Evolutionary conservation across 805 yeast species (phyloP), one percentile per base, ranked within the genome.

Genomic region (Saccharomycodes ludwigii): DNA sequence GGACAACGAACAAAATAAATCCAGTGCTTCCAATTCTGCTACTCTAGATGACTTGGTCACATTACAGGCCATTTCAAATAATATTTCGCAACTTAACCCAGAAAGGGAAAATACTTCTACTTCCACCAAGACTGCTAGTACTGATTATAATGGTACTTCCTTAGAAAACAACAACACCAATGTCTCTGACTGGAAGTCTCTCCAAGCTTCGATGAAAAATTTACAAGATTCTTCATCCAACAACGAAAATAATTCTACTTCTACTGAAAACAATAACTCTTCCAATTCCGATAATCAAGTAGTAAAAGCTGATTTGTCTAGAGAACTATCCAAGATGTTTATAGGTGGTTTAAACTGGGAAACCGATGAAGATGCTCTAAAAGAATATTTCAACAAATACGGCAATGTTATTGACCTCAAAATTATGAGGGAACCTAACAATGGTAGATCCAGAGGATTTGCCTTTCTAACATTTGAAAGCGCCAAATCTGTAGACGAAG

Each of bases 271-370:
- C 39, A 38, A 21, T 32, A 33, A 21, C n/a, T n/a, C n/a, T n/a
- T n/a, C n/a, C n/a, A n/a, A n/a, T n/a, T n/a, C n/a, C n/a, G n/a
- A n/a, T n/a, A n/a, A n/a, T n/a, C n/a, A n/a, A n/a, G n/a, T n/a
- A n/a, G 57, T 58, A 22, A 66, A 58, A 37, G 72, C 71, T 11
- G 70, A 73, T 54, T 52, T 72, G 40, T 57, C 71, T 40, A 71
- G 75, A 41, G 95, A 82, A 46, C 76, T 76, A 41, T 93, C 94
- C 33, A 85, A 85, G 52, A 81, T 85, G 94, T 85, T 85, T 49
- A 73, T 84, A 55, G 98, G 98, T 40, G 98, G 98, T 31, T 72
- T 88, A 46, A 91, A 88, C 50, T 88, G 97, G 97, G 96, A 88
- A 51, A 88, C 98, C 11, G 76, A 86, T 10, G 97, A 88, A 50